Base-by-base conservation (phyloP, 192 early-diverging fungal genomes). In the Dissophora globulifera region DNA sequence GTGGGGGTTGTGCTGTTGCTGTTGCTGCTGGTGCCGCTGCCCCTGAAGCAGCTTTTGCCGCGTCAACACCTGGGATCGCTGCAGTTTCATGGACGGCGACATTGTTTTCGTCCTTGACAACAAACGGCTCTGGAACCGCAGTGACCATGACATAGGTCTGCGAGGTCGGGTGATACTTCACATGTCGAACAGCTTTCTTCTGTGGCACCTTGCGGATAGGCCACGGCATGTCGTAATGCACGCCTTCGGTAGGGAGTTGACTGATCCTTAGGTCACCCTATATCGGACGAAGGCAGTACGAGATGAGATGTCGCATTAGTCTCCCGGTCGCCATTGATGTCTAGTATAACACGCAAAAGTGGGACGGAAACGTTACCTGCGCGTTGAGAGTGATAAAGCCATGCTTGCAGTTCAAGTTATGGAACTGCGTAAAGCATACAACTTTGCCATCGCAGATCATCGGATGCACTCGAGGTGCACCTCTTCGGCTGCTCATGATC, bases 151-250 rank as follows among this genome's bases (percentile, higher is more conserved):
- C 92, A 78, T 95, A 96, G 25, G 91, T 94, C 50, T 92, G 86
- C 51, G 93, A 92, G 38, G 86, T 69, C 22, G 92, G 85, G 64
- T 99, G 96, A 78, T 93, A 96, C 38, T 86, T 80, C 26, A 98
- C 83, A 26, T 92, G 88, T 60, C 93, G 91, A 1, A 89, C 88
- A 2, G 86, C 85, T n/a, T 85, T 80, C 11, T 82, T 84, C 22
- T 94, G 61, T 3, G 83, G 83, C 8, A 94, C 79, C 58, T 91
- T 93, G 62, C 88, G 87, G 38, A 92, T 80, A 0, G 92, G 88
- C 91, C 91, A 94, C 40, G 88, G 84, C 58, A 86, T 69, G 58
- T 95, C 91, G 58, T 90, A 93, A 16, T 75, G 81, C 41, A 93
- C 87, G 20, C 69, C 69, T n/a, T 93, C 80, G 20, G 74, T 70